Evolutionary conservation across 345 rosid species (phyloP), one percentile per base, ranked within the genome.

Genomic region (Luvunga scandens): DNA sequence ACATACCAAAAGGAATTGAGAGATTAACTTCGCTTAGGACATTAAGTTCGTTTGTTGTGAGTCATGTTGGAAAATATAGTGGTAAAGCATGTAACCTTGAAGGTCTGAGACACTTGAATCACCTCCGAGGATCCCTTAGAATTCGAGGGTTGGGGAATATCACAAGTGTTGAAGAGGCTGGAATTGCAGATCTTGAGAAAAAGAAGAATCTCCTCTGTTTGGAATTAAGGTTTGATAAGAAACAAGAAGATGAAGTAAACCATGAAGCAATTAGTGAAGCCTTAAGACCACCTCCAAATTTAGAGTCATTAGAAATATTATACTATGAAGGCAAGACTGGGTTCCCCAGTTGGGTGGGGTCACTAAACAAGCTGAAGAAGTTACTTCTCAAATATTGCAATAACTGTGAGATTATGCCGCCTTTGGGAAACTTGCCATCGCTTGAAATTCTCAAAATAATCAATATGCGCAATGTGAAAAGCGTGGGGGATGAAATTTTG

Each of bases 1-100:
- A 25, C 57, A 9, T 78, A 57, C 71, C 81, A 1, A 64, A 53
- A 36, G 81, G 81, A 25, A 63, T 78, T 24, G 76, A 10, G 39
- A 63, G 62, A 53, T 50, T 78, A 72, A 63, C 14, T 31, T 9
- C 6, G 36, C 77, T 78, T 2, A 55, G 62, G 39, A 48, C 72
- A 19, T 30, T 78, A 48, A 13, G 8, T 12, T 4, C 7, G 6
- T 66, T 79, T 24, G 9, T 25, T 66, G 50, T 72, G 28, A n/a
- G 67, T n/a, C 18, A 28, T 27, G 34, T 12, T 62, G 21, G 66
- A 18, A 30, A 62, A 62, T 62, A 6, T 33, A 42, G 45, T 21
- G 34, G 53, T 1, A n/a, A 45, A 16, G 65, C 71, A 21, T 69
- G 55, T 62, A 34, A 65, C 24, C 55, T 71, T 3, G 76, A 18